phyloP scores from a whole-genome alignment of 2,329 filamentous ascomycete species.

The Sporothrix dimorphospora region DNA sequence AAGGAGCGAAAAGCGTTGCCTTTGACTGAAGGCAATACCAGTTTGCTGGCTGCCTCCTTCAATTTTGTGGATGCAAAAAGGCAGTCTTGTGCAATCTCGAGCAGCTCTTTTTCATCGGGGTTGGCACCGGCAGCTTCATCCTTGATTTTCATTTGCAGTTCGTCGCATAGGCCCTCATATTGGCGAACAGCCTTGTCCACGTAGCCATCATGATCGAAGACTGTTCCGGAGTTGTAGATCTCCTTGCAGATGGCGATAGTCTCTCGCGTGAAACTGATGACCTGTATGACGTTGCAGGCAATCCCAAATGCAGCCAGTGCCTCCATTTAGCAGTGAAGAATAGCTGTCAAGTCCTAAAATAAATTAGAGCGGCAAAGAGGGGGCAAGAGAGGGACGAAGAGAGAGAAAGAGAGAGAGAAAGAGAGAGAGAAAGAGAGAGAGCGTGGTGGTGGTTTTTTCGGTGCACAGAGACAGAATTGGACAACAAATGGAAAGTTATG shows the following conservation, averaged over 20 bases:
- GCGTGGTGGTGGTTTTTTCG: no score
- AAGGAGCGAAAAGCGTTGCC: not conserved
- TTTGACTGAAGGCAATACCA: not conserved
- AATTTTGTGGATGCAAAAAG: not conserved
- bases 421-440: no score
- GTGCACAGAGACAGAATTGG: no score
- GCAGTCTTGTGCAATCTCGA: constrained; percentile 1
- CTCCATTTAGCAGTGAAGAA: not conserved
- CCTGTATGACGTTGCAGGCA: constrained; percentile 19
- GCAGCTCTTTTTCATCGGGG: not conserved
- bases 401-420: no score
- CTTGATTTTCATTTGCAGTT: not conserved
- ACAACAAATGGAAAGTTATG: no score
- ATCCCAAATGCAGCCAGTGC: constrained; percentile 10
- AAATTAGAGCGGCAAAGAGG: not conserved
- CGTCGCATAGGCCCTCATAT: not conserved
- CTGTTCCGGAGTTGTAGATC: not conserved
- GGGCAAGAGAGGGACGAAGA: not conserved
- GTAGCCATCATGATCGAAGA: not conserved
- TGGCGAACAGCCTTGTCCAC: not conserved
- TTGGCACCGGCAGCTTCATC: not conserved
- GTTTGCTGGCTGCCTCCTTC: not conserved
- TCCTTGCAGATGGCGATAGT: constrained; percentile 9
- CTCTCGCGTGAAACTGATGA: constrained; percentile 16
- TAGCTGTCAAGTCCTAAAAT: not conserved